Conservation (phyloP, 805 yeast genomes). For the Candida loeiensis region DNA sequence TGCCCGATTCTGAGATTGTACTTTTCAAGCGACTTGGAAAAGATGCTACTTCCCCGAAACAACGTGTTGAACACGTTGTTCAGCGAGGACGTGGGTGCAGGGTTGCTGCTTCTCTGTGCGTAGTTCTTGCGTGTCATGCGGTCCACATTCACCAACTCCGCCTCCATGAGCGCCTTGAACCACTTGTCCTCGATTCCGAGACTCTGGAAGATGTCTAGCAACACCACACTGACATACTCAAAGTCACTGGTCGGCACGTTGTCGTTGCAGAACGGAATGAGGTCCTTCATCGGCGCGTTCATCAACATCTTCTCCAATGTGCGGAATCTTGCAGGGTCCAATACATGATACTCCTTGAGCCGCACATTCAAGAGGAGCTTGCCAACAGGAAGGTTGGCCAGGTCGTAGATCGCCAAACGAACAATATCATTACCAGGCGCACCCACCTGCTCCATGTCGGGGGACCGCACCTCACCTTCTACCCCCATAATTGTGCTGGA, state of each 20-base stretch:
- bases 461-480: too few relatives aligned
- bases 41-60: constrained; percentile 81
- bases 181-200: constrained; percentile 66
- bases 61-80: constrained; percentile 38
- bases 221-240: constrained; percentile 54
- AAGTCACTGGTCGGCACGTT: constrained; percentile 41
- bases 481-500: constrained; percentile 34
- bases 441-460: too few relatives aligned
- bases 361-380: constrained; percentile 51
- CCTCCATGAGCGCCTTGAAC: constrained; percentile 66
- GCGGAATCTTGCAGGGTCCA: constrained; percentile 58
- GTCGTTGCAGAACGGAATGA: constrained; percentile 47
- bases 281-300: constrained; percentile 48
- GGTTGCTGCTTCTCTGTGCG: constrained; percentile 9
- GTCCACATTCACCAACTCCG: constrained; percentile 55
- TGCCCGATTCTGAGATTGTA: constrained; percentile 75
- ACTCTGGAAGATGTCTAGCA: constrained; percentile 73
- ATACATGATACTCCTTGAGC: constrained; percentile 51
- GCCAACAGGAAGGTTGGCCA: constrained; percentile 49
- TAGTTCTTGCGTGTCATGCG: constrained; percentile 42
- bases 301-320: constrained; percentile 59
- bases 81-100: constrained; percentile 15
- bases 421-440: constrained; percentile 34
- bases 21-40: constrained; percentile 77
- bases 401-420: constrained; percentile 44